These are phyloP conservation scores for Solanum habrochaites DNA, from an alignment of 257 asterid species.

Conservation along the genomic window DNA sequence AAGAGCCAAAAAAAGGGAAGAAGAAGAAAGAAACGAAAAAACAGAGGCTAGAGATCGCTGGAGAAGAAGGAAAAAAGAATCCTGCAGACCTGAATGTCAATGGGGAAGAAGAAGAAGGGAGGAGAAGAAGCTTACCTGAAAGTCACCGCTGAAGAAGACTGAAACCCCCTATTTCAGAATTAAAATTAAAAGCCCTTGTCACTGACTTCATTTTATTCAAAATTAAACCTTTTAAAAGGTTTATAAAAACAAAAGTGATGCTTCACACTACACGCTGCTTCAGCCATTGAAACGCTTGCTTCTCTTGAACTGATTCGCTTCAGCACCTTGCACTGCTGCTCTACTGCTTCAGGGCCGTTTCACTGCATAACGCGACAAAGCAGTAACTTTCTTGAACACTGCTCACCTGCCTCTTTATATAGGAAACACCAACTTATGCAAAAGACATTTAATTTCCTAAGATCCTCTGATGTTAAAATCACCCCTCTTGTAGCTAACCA, in stretches of 20 bases:
- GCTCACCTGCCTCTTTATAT: neutral
- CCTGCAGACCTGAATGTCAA: too few species aligned
- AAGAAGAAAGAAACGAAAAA: too few species aligned
- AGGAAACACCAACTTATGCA: neutral
- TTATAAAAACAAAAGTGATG: too few species aligned
- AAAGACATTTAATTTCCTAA: neutral
- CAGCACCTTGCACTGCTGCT: neutral
- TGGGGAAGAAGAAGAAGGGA: too few species aligned
- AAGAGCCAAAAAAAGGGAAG: too few species aligned
- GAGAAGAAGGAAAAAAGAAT: neutral
- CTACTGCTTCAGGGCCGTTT: neutral
- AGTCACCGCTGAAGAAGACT: neutral
- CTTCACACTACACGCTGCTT: neutral
- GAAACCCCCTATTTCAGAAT: neutral
- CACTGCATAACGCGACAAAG: neutral
- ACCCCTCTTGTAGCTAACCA: neutral
- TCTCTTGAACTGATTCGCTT: neutral
- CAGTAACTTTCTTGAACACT: neutral
- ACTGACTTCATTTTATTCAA: neutral
- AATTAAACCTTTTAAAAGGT: neutral
- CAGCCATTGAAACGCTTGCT: neutral
- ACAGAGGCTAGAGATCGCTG: neutral
- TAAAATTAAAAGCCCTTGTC: neutral
- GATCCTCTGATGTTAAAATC: neutral
- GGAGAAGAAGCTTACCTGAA: neutral